phyloP scores from a whole-genome alignment of 169 alveolate species.

The Eimeria tenella region DNA sequence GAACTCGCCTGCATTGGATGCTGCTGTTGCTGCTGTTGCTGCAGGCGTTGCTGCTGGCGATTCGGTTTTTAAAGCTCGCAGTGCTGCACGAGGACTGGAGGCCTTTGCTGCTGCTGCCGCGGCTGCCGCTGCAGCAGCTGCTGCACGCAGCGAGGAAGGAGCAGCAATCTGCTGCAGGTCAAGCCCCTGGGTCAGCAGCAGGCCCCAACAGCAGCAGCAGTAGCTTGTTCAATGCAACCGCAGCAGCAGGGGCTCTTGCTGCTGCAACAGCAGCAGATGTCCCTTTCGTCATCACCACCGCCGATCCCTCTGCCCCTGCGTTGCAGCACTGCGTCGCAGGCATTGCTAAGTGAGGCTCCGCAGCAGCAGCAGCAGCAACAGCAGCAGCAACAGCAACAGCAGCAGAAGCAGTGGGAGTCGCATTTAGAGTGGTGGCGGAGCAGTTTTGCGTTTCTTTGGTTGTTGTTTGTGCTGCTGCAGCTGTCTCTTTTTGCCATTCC shows the following conservation, averaged over 20 bases:
- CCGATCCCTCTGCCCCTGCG: conserved; percentile 31
- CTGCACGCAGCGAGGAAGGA: conserved; percentile 42
- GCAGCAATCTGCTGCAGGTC: conserved; percentile 26
- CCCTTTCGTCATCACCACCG: conserved; percentile 24
- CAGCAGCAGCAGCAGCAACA: conserved; percentile 42
- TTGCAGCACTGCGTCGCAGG: conserved; percentile 73
- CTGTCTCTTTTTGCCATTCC: conserved; percentile 46
- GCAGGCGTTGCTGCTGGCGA: conserved; percentile 79
- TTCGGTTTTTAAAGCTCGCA: conserved; percentile 82
- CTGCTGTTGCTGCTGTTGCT: neutral
- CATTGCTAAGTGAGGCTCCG: conserved; percentile 55
- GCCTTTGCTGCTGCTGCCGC: conserved; percentile 71
- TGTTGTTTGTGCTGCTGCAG: conserved; percentile 34
- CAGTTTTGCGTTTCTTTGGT: neutral
- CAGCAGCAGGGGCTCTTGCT: neutral
- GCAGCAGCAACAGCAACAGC: conserved; percentile 21
- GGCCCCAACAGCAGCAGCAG: conserved; percentile 49
- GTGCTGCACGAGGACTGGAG: conserved; percentile 83
- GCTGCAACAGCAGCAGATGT: conserved; percentile 25
- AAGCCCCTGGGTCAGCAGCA: conserved; percentile 34
- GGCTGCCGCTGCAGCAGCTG: conserved; percentile 72
- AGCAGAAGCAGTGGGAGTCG: neutral
- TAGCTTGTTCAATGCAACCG: neutral
- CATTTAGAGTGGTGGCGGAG: neutral
- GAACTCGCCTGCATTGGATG: neutral